Evolutionary conservation across 169 alveolate genomes (phyloP).

Genomic region (Plasmodium cynomolgi): DNA sequence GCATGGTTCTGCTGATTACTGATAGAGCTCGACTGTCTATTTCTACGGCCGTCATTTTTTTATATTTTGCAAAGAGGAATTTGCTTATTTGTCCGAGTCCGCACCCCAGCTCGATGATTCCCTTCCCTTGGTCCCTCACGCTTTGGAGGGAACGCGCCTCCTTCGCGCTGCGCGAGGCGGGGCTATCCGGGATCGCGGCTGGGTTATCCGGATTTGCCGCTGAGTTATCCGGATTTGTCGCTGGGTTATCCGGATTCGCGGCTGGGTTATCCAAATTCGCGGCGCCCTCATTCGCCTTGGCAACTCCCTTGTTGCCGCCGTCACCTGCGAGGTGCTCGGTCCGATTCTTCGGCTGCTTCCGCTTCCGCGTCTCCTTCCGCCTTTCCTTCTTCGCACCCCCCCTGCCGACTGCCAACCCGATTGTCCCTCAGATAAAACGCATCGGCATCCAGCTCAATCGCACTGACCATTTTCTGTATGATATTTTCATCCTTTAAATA

Average conservation of each 20-base stretch:
- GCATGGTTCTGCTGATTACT: slow-evolving; percentile 85
- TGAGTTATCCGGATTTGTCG: background rate
- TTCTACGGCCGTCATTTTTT: slow-evolving; percentile 87
- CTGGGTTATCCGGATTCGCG: background rate
- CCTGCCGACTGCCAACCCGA: background rate
- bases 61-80: slow-evolving; percentile 79
- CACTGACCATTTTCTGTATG: slow-evolving; percentile 45
- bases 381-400: background rate
- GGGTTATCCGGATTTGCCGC: background rate
- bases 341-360: background rate
- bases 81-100: slow-evolving; percentile 89
- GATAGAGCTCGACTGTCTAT: slow-evolving; percentile 87
- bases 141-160: background rate
- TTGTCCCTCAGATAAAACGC: background rate
- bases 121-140: slow-evolving; percentile 71
- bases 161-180: background rate
- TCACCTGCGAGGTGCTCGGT: background rate
- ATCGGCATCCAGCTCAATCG: slow-evolving; percentile 13
- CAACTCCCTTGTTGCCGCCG: background rate
- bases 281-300: too few relatives aligned
- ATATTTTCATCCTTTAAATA: slow-evolving; percentile 85
- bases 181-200: background rate
- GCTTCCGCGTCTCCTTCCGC: background rate
- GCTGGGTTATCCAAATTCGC: background rate
- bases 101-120: slow-evolving; percentile 88